Evolutionary conservation across 1,284 basidiomycete genomes (phyloP), one percentile per base, ranked within the genome.

Genomic region (Puccinia horiana): DNA sequence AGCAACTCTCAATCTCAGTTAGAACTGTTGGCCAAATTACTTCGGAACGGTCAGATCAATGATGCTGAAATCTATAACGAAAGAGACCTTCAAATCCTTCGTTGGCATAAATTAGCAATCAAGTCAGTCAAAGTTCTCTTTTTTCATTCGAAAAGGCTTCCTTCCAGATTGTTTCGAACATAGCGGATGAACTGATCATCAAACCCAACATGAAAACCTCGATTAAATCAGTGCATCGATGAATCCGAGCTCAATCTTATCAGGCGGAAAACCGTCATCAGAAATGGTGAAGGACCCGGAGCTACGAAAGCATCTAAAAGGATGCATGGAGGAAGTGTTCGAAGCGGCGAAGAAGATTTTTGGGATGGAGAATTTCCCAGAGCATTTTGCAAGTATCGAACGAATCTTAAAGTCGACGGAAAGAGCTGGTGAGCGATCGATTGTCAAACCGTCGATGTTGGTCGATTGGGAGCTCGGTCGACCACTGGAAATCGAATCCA

Each of bases 221-320:
- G 35, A 32, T n/a, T n/a, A 74, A 85, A 85, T 88, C 85, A 88
- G 88, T 83, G 86, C 87, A 3, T 84, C 86, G 12, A 88, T 88
- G 86, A 88, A 88, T 83, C 88, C 87, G 0, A 87, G 86, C 23
- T 85, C 88, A 1, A 88, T 88, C 32, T 85, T 88, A n/a, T 87
- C 87, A 3, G 87, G 87, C 29, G 87, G 88, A 3, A 85, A 86
- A 14, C 84, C 86, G 73, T 88, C 88, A 75, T 84, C 86, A 0
- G 84, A 85, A 18, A 88, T 88, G 88, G 84, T 86, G 0, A 84
- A 85, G 47, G 87, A 88, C 67, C 83, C 86, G 14, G 85, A 86
- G 47, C 85, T 88, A 1, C 84, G 87, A 5, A 74, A 61, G 3
- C 88, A 88, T 78, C 85, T 88, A 14, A 78, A 83, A 23, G 87